Evolutionary conservation across 1,139 yeast species (phyloP), one percentile per base, ranked within the genome.

Genomic region (Ogataea hybrid): DNA sequence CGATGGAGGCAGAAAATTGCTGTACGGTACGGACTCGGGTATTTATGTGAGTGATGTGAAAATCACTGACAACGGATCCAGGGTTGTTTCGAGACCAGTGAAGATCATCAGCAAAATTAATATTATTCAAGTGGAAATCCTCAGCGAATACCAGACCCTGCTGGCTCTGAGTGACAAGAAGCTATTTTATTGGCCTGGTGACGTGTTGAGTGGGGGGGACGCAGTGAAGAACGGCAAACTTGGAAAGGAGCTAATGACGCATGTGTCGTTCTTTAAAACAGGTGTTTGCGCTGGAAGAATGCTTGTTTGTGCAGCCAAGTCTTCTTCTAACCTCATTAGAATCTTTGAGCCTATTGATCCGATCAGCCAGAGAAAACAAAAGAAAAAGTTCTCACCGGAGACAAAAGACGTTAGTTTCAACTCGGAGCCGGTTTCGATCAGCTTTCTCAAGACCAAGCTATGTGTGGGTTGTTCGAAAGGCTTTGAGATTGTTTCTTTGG

Each of bases 391-490:
- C 58, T 77, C 79, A 58, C 71, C 73, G 48, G 86, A 81, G 41
- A 72, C 78, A n/a, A 74, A 80, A 41, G 97, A 92, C 58, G 82
- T 90, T 32, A 73, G 74, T 31, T 88, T 92, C 60, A 81, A 81
- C 34, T 84, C 95, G 6, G 97, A 92, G 54, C 96, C 96, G 3
- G 84, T 90, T 25, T 85, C 96, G 4, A 84, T 92, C 22, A 89
- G 96, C 28, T 92, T 92, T 58, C 70, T 92, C 64, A 87, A 90
- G 61, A 81, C 92, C 6, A 84, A 84, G 57, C 69, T 92, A 48
- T 90, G 97, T 69, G 85, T 92, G 50, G 98, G 98, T 16, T 92
- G 98, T 59, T 84, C 95, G 34, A 88, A 85, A 61, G 98, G 98
- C 1, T 92, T 92, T 68, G 97, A 92, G 65, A 89, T 92, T 57